Percentiles rank a stretch among this genome's conserved stretches.
phyloP scores from a whole-genome alignment of 2,329 filamentous ascomycete genomes.

The Nannizzia gypsea region DNA sequence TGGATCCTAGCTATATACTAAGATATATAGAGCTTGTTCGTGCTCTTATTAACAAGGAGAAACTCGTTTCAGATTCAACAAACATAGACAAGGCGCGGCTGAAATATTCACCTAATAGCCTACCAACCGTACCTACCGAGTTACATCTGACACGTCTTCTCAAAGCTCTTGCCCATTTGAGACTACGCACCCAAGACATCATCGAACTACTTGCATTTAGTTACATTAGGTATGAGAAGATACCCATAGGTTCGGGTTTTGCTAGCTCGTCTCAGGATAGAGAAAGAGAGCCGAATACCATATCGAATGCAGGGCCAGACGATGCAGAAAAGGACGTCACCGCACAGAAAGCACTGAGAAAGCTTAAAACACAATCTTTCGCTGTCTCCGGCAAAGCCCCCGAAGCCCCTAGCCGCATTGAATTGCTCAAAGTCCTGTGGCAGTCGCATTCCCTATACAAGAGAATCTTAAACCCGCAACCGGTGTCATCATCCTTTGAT shows the following conservation, averaged over 20 bases:
- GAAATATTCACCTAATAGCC: not conserved
- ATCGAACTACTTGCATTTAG: conserved; percentile 1
- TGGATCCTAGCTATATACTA: not conserved
- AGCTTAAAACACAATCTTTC: not conserved
- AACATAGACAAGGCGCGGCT: not conserved
- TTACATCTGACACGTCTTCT: conserved; percentile 5
- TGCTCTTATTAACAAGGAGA: not conserved
- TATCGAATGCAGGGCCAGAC: not conserved
- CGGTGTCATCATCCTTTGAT: not conserved
- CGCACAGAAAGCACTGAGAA: not conserved
- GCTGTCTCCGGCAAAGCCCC: too few relatives aligned
- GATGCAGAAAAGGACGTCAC: not conserved
- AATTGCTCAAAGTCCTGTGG: not conserved
- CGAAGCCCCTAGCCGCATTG: not conserved
- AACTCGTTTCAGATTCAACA: conserved; percentile 2
- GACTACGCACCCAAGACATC: not conserved
- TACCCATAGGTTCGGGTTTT: not conserved
- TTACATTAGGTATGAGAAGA: not conserved
- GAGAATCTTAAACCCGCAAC: not conserved
- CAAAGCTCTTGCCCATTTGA: conserved; percentile 2
- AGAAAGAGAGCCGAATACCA: not conserved
- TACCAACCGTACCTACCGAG: not conserved
- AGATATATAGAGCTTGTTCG: conserved; percentile 9
- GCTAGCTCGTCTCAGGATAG: not conserved
- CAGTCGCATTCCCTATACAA: not conserved